Conservation (phyloP, 2,329 filamentous ascomycete species). For the Balansia obtecta region DNA sequence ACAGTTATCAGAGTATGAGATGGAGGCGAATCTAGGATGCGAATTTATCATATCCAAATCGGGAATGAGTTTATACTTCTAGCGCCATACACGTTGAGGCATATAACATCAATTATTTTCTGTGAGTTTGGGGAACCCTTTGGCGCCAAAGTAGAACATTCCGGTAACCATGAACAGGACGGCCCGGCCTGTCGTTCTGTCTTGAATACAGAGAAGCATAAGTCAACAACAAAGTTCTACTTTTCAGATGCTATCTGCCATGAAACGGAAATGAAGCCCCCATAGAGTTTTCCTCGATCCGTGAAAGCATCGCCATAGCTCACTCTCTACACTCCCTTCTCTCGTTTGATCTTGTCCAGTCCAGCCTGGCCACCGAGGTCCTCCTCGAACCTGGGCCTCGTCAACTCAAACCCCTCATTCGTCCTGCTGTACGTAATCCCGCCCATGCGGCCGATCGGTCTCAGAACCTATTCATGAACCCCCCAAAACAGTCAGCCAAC, state of each 20-base stretch:
- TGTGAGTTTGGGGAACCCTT: too few relatives aligned
- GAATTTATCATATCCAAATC: constrained; percentile 61
- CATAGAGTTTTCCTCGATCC: too few relatives aligned
- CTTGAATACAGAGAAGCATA: not conserved
- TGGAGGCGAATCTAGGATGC: constrained; percentile 57
- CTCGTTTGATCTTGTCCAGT: constrained; percentile 29
- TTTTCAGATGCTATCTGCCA: not conserved
- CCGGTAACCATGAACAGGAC: too few relatives aligned
- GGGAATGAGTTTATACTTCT: constrained; percentile 48
- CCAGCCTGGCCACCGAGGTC: constrained; percentile 41
- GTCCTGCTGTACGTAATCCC: constrained; percentile 74
- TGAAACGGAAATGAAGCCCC: too few relatives aligned
- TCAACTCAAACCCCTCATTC: constrained; percentile 60
- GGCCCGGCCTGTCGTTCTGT: too few relatives aligned
- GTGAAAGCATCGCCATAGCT: too few relatives aligned
- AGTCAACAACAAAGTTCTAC: not conserved
- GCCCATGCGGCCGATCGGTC: constrained; percentile 66
- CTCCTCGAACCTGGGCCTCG: constrained; percentile 44
- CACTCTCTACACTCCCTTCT: too few relatives aligned
- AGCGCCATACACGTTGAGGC: constrained; percentile 7
- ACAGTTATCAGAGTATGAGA: constrained; percentile 56
- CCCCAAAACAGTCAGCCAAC: not conserved
- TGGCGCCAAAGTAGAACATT: too few relatives aligned
- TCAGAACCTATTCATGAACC: constrained; percentile 44
- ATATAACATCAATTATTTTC: not conserved